Conservation (phyloP, 2,329 filamentous ascomycete genomes). For the Coniochaeta sp. region DNA sequence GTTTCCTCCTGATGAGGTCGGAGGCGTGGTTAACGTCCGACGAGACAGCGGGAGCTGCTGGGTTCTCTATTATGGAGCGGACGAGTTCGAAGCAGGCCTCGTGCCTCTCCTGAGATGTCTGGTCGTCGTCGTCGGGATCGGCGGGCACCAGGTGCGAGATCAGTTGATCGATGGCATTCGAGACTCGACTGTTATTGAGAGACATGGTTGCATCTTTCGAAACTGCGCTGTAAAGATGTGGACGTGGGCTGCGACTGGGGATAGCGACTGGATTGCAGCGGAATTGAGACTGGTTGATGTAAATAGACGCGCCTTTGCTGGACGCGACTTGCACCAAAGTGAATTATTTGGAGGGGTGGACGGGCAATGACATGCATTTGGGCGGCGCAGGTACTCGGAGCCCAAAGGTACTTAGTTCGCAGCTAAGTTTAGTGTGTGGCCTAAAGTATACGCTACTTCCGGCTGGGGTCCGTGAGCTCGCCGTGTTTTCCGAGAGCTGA, state of each 20-base stretch:
- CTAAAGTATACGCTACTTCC: not conserved
- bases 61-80: slow-evolving; percentile 44
- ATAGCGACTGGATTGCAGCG: not conserved
- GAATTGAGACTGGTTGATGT: not conserved
- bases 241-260: not conserved
- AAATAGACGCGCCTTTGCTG: not conserved
- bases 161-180: slow-evolving; percentile 71
- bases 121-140: slow-evolving; percentile 59
- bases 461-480: not conserved
- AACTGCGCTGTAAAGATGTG: not conserved
- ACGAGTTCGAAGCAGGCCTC: slow-evolving; percentile 51
- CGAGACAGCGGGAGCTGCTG: slow-evolving; percentile 46
- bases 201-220: slow-evolving; percentile 47
- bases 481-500: not conserved
- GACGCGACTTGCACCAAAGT: not conserved
- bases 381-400: not conserved
- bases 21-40: slow-evolving; percentile 85
- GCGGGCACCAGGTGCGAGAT: slow-evolving; percentile 67
- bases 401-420: not conserved
- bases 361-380: not conserved
- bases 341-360: not conserved
- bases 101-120: slow-evolving; percentile 61
- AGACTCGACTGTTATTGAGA: slow-evolving; percentile 59
- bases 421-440: not conserved
- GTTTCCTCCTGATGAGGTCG: slow-evolving; percentile 82